A percentile compares a stretch with the other conserved stretches of the same genome.
These are phyloP conservation scores for Cylindrotheca fusiformis DNA, from an alignment of 108 stramenopile genomes.

Conservation along the genomic window DNA sequence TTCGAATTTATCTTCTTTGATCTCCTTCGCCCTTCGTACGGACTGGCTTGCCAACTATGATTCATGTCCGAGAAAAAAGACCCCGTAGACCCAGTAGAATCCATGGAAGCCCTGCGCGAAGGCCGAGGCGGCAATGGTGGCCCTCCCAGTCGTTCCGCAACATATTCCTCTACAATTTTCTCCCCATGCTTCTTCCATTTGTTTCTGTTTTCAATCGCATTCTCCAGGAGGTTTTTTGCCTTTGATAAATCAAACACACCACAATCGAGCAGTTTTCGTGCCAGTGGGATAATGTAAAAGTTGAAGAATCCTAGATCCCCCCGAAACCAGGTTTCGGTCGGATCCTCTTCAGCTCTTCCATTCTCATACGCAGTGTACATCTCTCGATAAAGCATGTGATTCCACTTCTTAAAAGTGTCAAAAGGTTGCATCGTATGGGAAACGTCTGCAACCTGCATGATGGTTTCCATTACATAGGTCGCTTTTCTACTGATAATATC, in stretches of 20 bases:
- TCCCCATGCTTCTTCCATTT: slow-evolving; percentile 51
- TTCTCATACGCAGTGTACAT: slow-evolving; percentile 33
- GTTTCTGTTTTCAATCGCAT: slow-evolving; percentile 43
- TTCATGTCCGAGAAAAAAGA: no score
- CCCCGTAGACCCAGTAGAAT: no score
- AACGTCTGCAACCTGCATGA: slow-evolving; percentile 52
- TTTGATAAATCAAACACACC: slow-evolving; percentile 32
- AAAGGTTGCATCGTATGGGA: slow-evolving; percentile 51
- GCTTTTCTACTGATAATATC: slow-evolving; percentile 29
- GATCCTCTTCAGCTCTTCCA: slow-evolving; percentile 32
- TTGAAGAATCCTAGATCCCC: slow-evolving; percentile 43
- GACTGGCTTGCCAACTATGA: no score
- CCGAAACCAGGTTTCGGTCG: slow-evolving; percentile 36
- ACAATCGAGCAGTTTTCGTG: slow-evolving; percentile 44
- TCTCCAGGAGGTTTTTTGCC: slow-evolving; percentile 24
- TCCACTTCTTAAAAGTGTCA: slow-evolving; percentile 42
- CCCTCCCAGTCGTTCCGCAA: slow-evolving; percentile 3
- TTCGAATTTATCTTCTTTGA: not conserved
- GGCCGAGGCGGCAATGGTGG: not conserved
- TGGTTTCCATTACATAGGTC: slow-evolving; percentile 42
- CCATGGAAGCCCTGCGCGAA: no score
- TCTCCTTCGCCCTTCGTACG: no score
- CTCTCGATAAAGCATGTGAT: slow-evolving; percentile 39
- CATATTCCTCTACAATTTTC: slow-evolving; percentile 15
- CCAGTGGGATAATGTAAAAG: slow-evolving; percentile 41